A percentile compares a stretch with the other conserved stretches of the same genome.
Conservation (phyloP, 2,329 filamentous ascomycete genomes). For the Fusarium xylarioides region DNA sequence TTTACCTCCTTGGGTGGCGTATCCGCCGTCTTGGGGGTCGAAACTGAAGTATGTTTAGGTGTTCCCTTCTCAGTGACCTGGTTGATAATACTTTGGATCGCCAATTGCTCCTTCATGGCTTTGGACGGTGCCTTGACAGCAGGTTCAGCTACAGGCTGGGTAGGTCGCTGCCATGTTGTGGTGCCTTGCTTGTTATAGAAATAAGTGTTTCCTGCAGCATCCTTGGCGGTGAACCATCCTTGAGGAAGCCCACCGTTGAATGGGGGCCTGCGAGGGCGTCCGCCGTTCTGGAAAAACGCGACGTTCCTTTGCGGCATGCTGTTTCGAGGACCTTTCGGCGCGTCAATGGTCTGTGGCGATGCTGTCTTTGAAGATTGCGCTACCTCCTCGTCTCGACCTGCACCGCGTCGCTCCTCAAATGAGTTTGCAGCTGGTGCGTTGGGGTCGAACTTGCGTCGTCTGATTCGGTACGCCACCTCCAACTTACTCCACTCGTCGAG, state of each 20-base stretch:
- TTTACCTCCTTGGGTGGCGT: conserved; percentile 66
- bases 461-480: conserved; percentile 91
- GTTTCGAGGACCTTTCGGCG: conserved; percentile 68
- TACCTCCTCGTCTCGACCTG: conserved; percentile 54
- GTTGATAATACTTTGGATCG: conserved; percentile 85
- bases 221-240: conserved; percentile 86
- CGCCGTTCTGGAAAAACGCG: conserved; percentile 58
- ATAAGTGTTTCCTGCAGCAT: conserved; percentile 77
- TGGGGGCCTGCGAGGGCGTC: conserved; percentile 64
- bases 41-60: conserved; percentile 64
- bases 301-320: conserved; percentile 64
- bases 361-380: conserved; percentile 52
- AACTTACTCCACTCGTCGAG: conserved; percentile 89
- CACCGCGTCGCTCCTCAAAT: conserved; percentile 69
- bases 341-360: conserved; percentile 58
- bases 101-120: conserved; percentile 70
- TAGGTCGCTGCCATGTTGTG: conserved; percentile 85
- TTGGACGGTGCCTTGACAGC: conserved; percentile 72
- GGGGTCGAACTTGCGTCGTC: conserved; percentile 84
- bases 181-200: conserved; percentile 83
- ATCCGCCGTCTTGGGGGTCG: conserved; percentile 70
- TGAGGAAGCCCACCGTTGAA: conserved; percentile 70
- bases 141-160: conserved; percentile 70
- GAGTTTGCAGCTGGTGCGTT: conserved; percentile 66
- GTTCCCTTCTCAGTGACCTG: conserved; percentile 76